phyloP scores from a whole-genome alignment of 495 filamentous ascomycete species.

The Penicillium parvum region DNA sequence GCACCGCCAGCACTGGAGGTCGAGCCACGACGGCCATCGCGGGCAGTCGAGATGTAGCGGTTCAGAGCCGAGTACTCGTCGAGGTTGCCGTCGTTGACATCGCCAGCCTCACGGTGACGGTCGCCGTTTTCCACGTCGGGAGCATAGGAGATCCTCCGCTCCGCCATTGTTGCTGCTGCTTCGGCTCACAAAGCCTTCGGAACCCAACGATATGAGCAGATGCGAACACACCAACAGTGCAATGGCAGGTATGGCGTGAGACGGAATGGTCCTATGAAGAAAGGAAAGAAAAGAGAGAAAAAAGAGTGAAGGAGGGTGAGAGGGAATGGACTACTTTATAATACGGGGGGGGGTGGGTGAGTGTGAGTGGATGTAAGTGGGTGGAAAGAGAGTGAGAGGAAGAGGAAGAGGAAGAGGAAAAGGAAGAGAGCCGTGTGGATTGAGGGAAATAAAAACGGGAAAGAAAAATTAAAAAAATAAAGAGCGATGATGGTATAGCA shows the following conservation, averaged over 20 bases:
- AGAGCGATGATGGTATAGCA: slow-evolving; percentile 5
- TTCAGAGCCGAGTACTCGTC: slow-evolving; percentile 55
- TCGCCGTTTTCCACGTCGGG: slow-evolving; percentile 50
- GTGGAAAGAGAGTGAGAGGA: slow-evolving; percentile 21
- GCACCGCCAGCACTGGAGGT: slow-evolving; percentile 48
- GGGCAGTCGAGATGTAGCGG: slow-evolving; percentile 64
- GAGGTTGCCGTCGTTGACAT: slow-evolving; percentile 29
- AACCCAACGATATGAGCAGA: slow-evolving; percentile 43
- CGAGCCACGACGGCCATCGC: slow-evolving; percentile 53
- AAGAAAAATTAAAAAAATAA: slow-evolving; percentile 15
- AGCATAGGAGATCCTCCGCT: slow-evolving; percentile 53
- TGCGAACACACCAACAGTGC: slow-evolving; percentile 34
- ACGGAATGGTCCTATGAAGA: slow-evolving; percentile 41
- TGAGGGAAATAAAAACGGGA: slow-evolving; percentile 22
- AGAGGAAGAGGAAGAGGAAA: too few species aligned
- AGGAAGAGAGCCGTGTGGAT: too few species aligned
- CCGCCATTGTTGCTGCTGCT: slow-evolving; percentile 46
- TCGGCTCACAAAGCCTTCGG: slow-evolving; percentile 44
- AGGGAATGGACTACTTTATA: slow-evolving; percentile 34
- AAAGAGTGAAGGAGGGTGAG: slow-evolving; percentile 20
- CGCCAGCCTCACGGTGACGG: slow-evolving; percentile 32
- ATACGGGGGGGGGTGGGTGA: slow-evolving; percentile 23
- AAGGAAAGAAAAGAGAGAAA: slow-evolving; percentile 19
- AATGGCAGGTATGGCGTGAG: slow-evolving; percentile 42
- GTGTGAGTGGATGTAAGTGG: too few species aligned